Evolutionary conservation across 345 rosid species (phyloP), one percentile per base, ranked within the genome.

Genomic region (Boechera divaricarpa): DNA sequence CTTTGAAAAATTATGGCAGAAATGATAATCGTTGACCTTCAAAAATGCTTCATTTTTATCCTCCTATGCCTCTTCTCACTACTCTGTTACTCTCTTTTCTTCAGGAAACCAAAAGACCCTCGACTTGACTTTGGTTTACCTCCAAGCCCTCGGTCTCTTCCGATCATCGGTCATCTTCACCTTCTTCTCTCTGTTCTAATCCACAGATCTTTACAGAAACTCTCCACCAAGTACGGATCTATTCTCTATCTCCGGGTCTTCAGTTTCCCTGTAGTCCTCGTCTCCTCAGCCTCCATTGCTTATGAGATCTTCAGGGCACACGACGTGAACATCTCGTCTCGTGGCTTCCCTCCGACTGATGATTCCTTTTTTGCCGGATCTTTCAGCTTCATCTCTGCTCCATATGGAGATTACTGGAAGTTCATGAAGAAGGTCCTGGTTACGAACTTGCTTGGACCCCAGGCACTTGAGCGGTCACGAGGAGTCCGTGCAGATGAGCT

Each of bases 381-480:
- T 51, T 31, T 39, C 1, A 54, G 48, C 35, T 33, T 69, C 9
- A 5, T 39, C 48, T 31, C 18, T 0, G 75, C 75, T 31, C 64
- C 75, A 5, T 77, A 55, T 69, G 80, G 70, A 13, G 58, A 62
- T 51, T 53, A 77, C 57, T 69, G 63, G 49, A 77, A 54, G 39
- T 69, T 70, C 72, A 65, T 81, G 77, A 77, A 81, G 67, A 76
- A 67, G 61, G 82, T 70, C 0, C 11, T 75, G 9, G 66, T 28
- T 3, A 74, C 49, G 0, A 66, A 74, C 32, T 33, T 74, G 35
- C 66, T 74, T 7, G 59, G 66, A 44, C 49, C 78, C 0, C 66
- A 65, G 2, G 66, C 72, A 7, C 78, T 33, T 0, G 72, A 45
- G 26, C 12, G 8, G 49, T 74, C 72, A n/a, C 39, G 59, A 33